Conservation (phyloP, 2,329 filamentous ascomycete species). For the Stagonosporopsis vannaccii region DNA sequence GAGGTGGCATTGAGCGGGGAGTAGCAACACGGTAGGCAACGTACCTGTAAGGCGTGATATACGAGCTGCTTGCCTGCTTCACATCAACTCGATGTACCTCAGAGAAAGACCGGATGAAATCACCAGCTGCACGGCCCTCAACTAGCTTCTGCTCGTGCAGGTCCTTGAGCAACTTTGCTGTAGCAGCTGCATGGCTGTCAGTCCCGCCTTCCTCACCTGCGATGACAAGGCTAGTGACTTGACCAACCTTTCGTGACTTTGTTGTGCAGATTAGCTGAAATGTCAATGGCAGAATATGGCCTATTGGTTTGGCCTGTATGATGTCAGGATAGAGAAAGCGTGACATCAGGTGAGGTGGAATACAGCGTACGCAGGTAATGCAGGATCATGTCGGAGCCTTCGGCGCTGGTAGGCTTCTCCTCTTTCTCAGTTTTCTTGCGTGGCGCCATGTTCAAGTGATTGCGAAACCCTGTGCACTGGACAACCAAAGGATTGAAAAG, state of each 20-base stretch:
- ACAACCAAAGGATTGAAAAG: not conserved
- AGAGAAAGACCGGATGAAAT: conserved; percentile 1
- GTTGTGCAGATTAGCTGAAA: conserved; percentile 68
- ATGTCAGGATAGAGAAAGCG: conserved; percentile 8
- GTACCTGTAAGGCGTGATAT: conserved; percentile 63
- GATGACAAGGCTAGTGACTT: not conserved
- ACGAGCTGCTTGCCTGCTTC: conserved; percentile 66
- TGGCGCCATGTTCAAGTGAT: conserved; percentile 39
- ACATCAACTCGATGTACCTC: not conserved
- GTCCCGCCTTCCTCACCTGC: not conserved
- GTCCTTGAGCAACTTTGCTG: conserved; percentile 68
- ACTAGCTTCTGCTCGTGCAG: conserved; percentile 67
- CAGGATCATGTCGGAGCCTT: conserved; percentile 55
- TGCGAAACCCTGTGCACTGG: not conserved
- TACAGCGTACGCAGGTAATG: conserved; percentile 58
- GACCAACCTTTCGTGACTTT: conserved; percentile 62
- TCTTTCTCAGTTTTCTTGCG: conserved; percentile 47
- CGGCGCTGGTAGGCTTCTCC: conserved; percentile 41
- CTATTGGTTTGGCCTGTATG: conserved; percentile 59
- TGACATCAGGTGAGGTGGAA: not conserved
- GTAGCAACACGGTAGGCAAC: not conserved
- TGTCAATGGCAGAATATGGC: conserved; percentile 65
- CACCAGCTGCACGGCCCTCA: conserved; percentile 63
- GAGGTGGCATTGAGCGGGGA: too few species aligned
- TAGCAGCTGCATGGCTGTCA: conserved; percentile 55